Evolutionary conservation across 805 yeast species (phyloP), one percentile per base, ranked within the genome.

Genomic region (Kurtzmaniella fragi): DNA sequence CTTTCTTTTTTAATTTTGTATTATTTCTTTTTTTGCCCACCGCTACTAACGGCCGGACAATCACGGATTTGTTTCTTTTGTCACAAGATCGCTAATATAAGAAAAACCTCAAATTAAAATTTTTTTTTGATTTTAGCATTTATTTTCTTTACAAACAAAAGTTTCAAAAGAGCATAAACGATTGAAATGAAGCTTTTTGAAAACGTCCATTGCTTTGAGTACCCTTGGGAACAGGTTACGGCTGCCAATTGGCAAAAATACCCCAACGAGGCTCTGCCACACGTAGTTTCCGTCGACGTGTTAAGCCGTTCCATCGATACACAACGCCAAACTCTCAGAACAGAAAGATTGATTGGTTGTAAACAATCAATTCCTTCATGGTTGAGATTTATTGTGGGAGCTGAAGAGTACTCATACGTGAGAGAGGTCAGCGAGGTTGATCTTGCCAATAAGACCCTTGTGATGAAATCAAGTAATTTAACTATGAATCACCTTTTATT

Each of bases 221-320:
- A 93, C 55, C 78, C 95, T 0, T 91, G 98, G 97, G 95, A 84
- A 17, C 88, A 84, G 50, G 95, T 91, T 17, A 84, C 96, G 0
- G 89, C 95, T 1, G 97, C 98, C 37, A 89, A 90, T 62, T 91
- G 99, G 99, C 80, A 77, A 48, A 91, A 91, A 51, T 91, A 91
- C 62, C 99, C 99, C n/a, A 91, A 93, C 57, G 95, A 89, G 50
- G 71, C 82, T 42, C 81, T 96, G 6, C 77, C 95, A 0, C 99
- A 91, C 61, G 99, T 91, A 8, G 82, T 87, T 23, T 93, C 93
- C 1, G 98, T 93, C 14, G 99, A 91, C 57, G 87, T 88, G 1
- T 61, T 91, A 26, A 71, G 84, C 42, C 72, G 98, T 46, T 88
- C 82, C 50, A 54, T 88, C 15, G 75, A 78, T 48, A 62, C 71